Base-by-base conservation (phyloP, 495 filamentous ascomycete species). In the Penicillium tannophilum region DNA sequence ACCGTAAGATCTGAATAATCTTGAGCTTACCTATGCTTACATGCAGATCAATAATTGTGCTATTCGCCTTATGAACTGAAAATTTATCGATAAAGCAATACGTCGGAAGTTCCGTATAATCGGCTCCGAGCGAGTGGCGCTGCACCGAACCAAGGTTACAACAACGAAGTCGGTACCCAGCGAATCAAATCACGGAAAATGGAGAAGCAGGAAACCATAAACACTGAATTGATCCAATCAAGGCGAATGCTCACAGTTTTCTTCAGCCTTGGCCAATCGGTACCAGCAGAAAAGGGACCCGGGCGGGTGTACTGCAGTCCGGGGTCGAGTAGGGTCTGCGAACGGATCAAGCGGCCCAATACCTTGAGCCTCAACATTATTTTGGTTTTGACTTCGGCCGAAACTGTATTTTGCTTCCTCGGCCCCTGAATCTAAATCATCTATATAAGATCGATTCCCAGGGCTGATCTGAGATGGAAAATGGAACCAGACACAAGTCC, bases 101-200 rank as follows among this genome's bases (percentile, higher is more conserved):
- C 4, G 6, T 28, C 28, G 4, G 28, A 28, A 7, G 28, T 28
- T 23, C 20, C 20, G 28, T 4, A 28, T 28, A 28, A 26, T 52
- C 54, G 49, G 42, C 47, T 46, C 54, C 59, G 59, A 33, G 48
- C 54, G 54, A 47, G 59, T 57, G 54, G 54, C 54, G 26, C 36
- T 19, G 33, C 17, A 3, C 19, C 39, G 54, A 62, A 52, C 58
- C 58, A 56, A 5, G 58, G 58, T 60, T 54, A 19, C 41, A 4
- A n/a, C 19, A 17, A 30, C 6, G 6, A 48, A 24, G 2, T 44
- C 8, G 45, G 30, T 47, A 47, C 23, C 45, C 7, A 16, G 14
- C 20, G 10, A 47, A 47, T 26, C 24, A 24, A 47, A 19, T 1
- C 7, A 16, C 45, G 12, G 6, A 16, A 24, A 11, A 28, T 30